Evolutionary conservation across 805 yeast genomes (phyloP).

Genomic region (Ogataea minuta): DNA sequence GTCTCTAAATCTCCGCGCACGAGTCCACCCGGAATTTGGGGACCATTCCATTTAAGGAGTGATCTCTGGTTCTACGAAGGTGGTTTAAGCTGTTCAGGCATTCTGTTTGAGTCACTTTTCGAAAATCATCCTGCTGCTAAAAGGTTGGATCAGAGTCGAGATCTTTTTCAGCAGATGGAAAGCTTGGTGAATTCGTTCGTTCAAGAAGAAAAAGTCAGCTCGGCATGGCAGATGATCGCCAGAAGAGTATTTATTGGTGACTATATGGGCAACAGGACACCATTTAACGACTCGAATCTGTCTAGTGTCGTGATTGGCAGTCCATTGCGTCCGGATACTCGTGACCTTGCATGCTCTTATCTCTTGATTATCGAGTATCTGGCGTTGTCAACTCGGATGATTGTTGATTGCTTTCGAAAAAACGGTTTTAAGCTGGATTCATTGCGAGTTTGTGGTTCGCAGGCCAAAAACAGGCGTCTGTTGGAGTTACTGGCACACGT

Average conservation of each 20-base stretch:
- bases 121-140: conserved; percentile 35
- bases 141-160: conserved; percentile 7
- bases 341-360: conserved; percentile 41
- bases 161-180: conserved; percentile 18
- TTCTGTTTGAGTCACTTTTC: conserved; percentile 47
- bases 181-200: conserved; percentile 24
- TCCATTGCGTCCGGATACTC: conserved; percentile 33
- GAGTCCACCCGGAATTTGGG: conserved; percentile 52
- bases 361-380: conserved; percentile 48
- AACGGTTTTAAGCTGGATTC: conserved; percentile 28
- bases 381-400: conserved; percentile 47
- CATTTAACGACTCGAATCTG: conserved; percentile 49
- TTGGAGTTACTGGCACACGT: conserved; percentile 33
- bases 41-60: conserved; percentile 46
- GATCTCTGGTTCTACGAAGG: conserved; percentile 44
- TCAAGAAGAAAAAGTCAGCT: conserved; percentile 12
- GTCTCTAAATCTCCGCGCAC: conserved; percentile 21
- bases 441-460: conserved; percentile 52
- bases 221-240: conserved; percentile 16
- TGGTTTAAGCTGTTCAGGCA: conserved; percentile 61
- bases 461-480: conserved; percentile 46
- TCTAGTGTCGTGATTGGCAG: conserved; percentile 52
- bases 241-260: conserved; percentile 52
- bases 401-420: conserved; percentile 33
- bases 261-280: conserved; percentile 57